These are phyloP conservation scores for Zea luxurians DNA, from an alignment of 176 grass and related monocot species.

Conservation along the genomic window DNA sequence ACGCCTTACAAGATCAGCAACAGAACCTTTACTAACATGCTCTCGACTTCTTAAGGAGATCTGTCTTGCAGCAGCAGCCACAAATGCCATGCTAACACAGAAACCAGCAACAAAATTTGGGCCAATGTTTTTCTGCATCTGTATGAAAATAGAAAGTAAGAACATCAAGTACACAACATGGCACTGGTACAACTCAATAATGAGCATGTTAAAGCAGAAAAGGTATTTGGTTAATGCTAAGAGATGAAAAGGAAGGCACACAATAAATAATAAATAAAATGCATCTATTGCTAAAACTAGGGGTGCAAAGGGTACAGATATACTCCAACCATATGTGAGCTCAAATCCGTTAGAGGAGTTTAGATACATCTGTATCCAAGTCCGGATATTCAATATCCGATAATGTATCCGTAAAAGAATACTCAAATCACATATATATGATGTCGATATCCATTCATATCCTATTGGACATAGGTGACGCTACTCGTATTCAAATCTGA, in stretches of 20 bases:
- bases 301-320: too few species aligned
- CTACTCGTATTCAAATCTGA: too few species aligned
- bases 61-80: constrained; percentile 56
- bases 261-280: background rate
- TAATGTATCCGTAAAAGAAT: too few species aligned
- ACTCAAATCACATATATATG: too few species aligned
- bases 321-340: background rate
- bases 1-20: constrained; percentile 88
- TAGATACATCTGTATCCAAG: too few species aligned
- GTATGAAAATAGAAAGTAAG: constrained; percentile 33
- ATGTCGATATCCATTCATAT: too few species aligned
- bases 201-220: background rate
- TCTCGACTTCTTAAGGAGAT: constrained; percentile 49
- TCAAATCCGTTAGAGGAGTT: too few species aligned
- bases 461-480: too few species aligned
- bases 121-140: constrained; percentile 53
- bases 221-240: background rate
- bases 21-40: constrained; percentile 66
- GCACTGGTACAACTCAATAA: background rate
- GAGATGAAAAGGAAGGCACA: background rate
- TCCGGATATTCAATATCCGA: too few species aligned
- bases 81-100: constrained; percentile 57
- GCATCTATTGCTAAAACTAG: background rate
- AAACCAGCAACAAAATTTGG: constrained; percentile 56
- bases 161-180: background rate